Conservation (phyloP, 2,329 filamentous ascomycete species). For the Xylogone sp. region DNA sequence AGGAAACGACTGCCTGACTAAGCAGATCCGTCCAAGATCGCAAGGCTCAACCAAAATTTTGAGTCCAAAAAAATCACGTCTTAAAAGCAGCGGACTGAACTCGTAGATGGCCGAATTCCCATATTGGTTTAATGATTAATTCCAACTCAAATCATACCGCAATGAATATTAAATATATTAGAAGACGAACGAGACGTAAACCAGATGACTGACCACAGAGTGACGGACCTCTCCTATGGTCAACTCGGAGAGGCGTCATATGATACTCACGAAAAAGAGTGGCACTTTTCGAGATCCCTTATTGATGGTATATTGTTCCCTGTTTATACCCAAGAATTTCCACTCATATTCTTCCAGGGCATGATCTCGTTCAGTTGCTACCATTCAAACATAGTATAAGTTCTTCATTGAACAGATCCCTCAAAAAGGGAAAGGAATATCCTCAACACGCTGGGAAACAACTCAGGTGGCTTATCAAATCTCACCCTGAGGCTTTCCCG, state of each 20-base stretch:
- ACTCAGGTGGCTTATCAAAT: conserved; percentile 18
- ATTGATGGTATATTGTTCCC: conserved; percentile 12
- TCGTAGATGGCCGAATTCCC: neutral
- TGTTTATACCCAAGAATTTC: neutral
- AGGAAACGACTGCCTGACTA: neutral
- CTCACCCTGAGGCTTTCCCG: conserved; percentile 20
- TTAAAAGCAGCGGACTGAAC: neutral
- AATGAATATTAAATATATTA: conserved; percentile 19
- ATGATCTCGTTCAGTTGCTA: conserved; percentile 20
- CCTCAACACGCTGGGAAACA: conserved; percentile 12
- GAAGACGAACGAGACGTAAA: conserved; percentile 21
- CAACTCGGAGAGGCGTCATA: conserved; percentile 49
- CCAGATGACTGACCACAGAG: conserved; percentile 47
- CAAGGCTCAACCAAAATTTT: neutral
- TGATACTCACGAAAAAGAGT: conserved; percentile 25
- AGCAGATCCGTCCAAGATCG: neutral
- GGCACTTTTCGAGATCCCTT: conserved; percentile 23
- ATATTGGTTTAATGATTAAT: neutral
- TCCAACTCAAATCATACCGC: conserved; percentile 3
- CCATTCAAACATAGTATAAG: conserved; percentile 20
- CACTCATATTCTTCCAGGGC: conserved; percentile 14
- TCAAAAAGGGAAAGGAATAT: conserved; percentile 4
- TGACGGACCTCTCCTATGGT: conserved; percentile 47
- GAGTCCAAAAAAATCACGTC: neutral
- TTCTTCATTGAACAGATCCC: conserved; percentile 14